Percentiles rank a stretch among this genome's conserved stretches.
phyloP scores from a whole-genome alignment of 2,329 filamentous ascomycete genomes.

The Rasamsonia emersonii region DNA sequence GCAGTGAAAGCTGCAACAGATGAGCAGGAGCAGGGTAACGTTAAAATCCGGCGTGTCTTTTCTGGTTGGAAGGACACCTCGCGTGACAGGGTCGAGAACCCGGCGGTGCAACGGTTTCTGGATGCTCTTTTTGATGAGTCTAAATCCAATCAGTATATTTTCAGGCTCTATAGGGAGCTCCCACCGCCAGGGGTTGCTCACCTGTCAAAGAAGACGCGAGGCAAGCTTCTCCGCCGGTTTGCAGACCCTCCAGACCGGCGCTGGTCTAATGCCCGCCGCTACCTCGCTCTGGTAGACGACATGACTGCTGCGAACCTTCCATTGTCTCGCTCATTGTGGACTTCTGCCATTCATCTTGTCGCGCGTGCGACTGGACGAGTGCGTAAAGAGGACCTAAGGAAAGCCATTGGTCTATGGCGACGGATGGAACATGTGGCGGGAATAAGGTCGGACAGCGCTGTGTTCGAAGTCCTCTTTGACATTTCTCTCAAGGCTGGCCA shows the following conservation, averaged over 20 bases:
- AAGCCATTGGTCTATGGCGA: constrained; percentile 70
- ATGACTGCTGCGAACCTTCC: constrained; percentile 65
- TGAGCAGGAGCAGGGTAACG: constrained; percentile 1
- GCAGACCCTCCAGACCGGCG: constrained; percentile 42
- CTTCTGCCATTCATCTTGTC: constrained; percentile 69
- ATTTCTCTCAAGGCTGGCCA: constrained; percentile 78
- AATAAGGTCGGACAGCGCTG: constrained; percentile 61
- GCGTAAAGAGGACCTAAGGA: constrained; percentile 53
- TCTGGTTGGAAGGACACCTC: constrained; percentile 15
- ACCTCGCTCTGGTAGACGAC: constrained; percentile 75
- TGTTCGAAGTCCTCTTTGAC: constrained; percentile 90
- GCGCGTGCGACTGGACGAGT: constrained; percentile 58
- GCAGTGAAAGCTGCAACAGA: constrained; percentile 31
- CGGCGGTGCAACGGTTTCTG: constrained; percentile 28
- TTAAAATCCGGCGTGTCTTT: no score
- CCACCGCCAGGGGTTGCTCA: constrained; percentile 46
- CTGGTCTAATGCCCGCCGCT: constrained; percentile 58
- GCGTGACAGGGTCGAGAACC: constrained; percentile 25
- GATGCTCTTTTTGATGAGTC: constrained; percentile 36
- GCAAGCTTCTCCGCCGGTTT: constrained; percentile 59
- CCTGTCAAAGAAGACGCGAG: constrained; percentile 45
- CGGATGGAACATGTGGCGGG: constrained; percentile 74
- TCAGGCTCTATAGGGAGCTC: constrained; percentile 44
- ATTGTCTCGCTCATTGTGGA: constrained; percentile 67
- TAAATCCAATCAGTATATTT: constrained; percentile 42